A percentile compares a stretch with the other conserved stretches of the same genome.
Conservation (phyloP, 495 filamentous ascomycete genomes). For the Penicillium robsamsonii region DNA sequence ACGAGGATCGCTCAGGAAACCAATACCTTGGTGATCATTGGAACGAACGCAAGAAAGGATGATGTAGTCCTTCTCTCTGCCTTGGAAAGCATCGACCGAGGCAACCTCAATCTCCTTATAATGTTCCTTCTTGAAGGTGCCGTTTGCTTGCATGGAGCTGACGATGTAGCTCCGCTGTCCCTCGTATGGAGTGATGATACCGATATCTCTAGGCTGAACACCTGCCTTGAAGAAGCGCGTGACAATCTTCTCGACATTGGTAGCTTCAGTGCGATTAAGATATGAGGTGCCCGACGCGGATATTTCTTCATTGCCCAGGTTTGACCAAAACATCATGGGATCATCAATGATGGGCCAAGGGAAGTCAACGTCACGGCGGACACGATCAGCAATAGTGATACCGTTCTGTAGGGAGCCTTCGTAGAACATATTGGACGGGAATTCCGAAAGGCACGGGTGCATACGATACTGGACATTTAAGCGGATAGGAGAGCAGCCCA, state of each 20-base stretch:
- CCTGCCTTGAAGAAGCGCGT: slow-evolving; percentile 99
- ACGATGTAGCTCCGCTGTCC: slow-evolving; percentile 98
- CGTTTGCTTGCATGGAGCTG: slow-evolving; percentile 96
- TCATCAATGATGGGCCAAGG: slow-evolving; percentile 93
- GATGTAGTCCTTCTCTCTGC: slow-evolving; percentile 98
- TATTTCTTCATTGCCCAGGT: slow-evolving; percentile 96
- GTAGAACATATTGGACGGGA: slow-evolving; percentile 99
- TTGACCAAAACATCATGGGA: slow-evolving; percentile 99
- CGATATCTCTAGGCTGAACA: slow-evolving; percentile 85
- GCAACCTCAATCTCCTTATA: slow-evolving; percentile 99
- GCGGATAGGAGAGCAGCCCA: slow-evolving; percentile 88
- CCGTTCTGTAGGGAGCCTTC: slow-evolving; percentile 97
- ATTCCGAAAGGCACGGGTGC: slow-evolving; percentile 97
- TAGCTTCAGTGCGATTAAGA: slow-evolving; percentile 93
- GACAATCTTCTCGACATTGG: slow-evolving; percentile 97
- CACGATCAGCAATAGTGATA: slow-evolving; percentile 82
- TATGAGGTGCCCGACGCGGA: slow-evolving; percentile 97
- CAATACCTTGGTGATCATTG: slow-evolving; percentile 98
- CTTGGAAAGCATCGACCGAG: slow-evolving; percentile 98
- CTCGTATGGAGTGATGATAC: slow-evolving; percentile 98
- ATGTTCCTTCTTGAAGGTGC: slow-evolving; percentile 94
- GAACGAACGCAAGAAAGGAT: slow-evolving; percentile 97
- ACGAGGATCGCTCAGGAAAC: slow-evolving; percentile 96
- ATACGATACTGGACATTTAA: slow-evolving; percentile 98
- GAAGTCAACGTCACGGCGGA: slow-evolving; percentile 94